These are phyloP conservation scores for Pilaira anomala DNA, from an alignment of 192 early-diverging fungal species.

Conservation along the genomic window DNA sequence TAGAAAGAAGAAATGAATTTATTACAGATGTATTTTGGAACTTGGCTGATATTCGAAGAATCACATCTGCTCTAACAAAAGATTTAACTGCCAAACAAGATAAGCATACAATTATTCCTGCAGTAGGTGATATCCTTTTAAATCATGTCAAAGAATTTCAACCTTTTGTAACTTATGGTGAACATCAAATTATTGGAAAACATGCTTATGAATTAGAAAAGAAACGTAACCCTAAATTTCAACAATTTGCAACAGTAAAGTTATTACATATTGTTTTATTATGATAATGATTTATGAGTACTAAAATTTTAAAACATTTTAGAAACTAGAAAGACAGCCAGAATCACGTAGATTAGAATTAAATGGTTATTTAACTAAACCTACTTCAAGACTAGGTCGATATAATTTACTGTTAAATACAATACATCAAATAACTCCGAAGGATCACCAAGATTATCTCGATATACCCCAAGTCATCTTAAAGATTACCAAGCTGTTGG, in stretches of 20 bases:
- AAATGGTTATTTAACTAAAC: constrained; percentile 83
- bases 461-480: background rate
- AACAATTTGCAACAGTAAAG: constrained; percentile 63
- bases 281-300: too few relatives aligned
- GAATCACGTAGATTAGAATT: constrained; percentile 79
- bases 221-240: constrained; percentile 59
- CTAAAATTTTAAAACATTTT: background rate
- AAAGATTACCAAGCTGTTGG: constrained; percentile 1
- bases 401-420: constrained; percentile 8
- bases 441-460: constrained; percentile 1
- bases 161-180: constrained; percentile 83
- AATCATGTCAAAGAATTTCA: constrained; percentile 67
- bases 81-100: constrained; percentile 63
- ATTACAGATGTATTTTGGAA: constrained; percentile 80
- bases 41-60: constrained; percentile 59
- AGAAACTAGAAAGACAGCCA: constrained; percentile 68
- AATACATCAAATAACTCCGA: constrained; percentile 11
- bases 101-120: constrained; percentile 64
- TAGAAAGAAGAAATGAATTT: constrained; percentile 65
- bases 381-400: constrained; percentile 73
- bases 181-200: constrained; percentile 79
- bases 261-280: too few relatives aligned
- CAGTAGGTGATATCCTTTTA: constrained; percentile 84
- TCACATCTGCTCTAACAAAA: constrained; percentile 59
- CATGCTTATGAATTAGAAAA: constrained; percentile 81